These are phyloP conservation scores for Tephrocybe sp. DNA, from an alignment of 768 basidiomycete genomes.

Conservation along the genomic window DNA sequence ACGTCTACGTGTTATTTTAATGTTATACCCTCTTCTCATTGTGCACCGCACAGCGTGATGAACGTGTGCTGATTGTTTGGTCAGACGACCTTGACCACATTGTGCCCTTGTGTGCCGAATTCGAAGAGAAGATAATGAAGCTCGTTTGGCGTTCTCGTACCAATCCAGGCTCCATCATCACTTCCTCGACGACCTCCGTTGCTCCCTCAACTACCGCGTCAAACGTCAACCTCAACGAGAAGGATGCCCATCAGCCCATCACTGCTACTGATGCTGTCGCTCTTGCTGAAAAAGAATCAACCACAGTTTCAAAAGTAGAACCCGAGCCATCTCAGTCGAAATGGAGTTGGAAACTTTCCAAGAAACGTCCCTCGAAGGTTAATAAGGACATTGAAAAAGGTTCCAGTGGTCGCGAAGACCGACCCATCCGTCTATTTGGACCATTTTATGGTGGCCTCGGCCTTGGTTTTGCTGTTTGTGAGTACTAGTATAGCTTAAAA, in stretches of 20 bases:
- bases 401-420: constrained; percentile 30
- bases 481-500: constrained; percentile 20
- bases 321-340: constrained; percentile 28
- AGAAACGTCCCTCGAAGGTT: constrained; percentile 30
- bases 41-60: constrained; percentile 59
- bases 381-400: constrained; percentile 55
- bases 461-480: constrained; percentile 65
- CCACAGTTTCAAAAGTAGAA: constrained; percentile 17
- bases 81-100: constrained; percentile 80
- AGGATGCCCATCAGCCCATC: constrained; percentile 29
- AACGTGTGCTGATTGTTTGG: constrained; percentile 83
- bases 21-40: constrained; percentile 9
- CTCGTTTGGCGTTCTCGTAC: constrained; percentile 52
- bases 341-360: constrained; percentile 49
- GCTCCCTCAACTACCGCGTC: constrained; percentile 51
- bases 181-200: constrained; percentile 36
- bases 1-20: constrained; percentile 24
- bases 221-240: constrained; percentile 56
- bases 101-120: constrained; percentile 70
- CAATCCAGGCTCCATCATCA: constrained; percentile 36
- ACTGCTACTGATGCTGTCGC: constrained; percentile 31
- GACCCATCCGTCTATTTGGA: constrained; percentile 64
- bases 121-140: constrained; percentile 67
- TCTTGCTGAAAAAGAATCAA: constrained; percentile 30
- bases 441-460: constrained; percentile 76